Evolutionary conservation across 192 early-diverging fungal species (phyloP), one percentile per base, ranked within the genome.

Genomic region (Gonapodya sp.): DNA sequence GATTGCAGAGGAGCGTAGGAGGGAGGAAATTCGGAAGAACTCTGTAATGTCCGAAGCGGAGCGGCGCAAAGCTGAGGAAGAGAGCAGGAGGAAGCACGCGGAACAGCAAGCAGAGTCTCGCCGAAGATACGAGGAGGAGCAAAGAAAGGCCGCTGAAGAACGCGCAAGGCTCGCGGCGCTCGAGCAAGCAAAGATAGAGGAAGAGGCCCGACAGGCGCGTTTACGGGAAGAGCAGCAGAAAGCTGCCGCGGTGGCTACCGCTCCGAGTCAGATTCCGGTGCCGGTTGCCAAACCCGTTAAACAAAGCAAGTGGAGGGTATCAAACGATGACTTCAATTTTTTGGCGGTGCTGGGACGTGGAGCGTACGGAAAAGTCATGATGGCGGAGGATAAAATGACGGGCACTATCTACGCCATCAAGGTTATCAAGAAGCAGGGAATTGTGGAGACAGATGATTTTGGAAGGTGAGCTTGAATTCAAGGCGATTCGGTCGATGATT

Each of bases 361-460:
- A 78, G 98, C 97, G 88, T 99, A 97, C 91, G 97, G 97, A 84
- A 99, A 99, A 88, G 97, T 99, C 31, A 96, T 99, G 94, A 89
- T 99, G 78, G 95, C 96, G 0, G 95, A 97, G 85, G 96, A 99
- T 82, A 95, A 94, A 84, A 75, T 87, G 78, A 89, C 90, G 46
- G 89, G 92, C 82, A 90, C 93, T 35, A 88, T 96, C 18, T 97
- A 95, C 85, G 97, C 96, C 1, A 97, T 99, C 87, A 99, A 99
- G 85, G 97, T 99, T 1, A 85, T 99, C 36, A 98, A 98, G 86
- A 99, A 99, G 86, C 92, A 96, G 83, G 97, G 96, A 83, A 97
- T 99, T 75, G 93, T 97, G 80, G 96, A 99, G 84, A 96, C 98
- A 86, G 97, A 98, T 86, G 96, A 99, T 88, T 93, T 98, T 36